Base-by-base conservation (phyloP, 768 basidiomycete genomes). In the Tricholoma sp. region DNA sequence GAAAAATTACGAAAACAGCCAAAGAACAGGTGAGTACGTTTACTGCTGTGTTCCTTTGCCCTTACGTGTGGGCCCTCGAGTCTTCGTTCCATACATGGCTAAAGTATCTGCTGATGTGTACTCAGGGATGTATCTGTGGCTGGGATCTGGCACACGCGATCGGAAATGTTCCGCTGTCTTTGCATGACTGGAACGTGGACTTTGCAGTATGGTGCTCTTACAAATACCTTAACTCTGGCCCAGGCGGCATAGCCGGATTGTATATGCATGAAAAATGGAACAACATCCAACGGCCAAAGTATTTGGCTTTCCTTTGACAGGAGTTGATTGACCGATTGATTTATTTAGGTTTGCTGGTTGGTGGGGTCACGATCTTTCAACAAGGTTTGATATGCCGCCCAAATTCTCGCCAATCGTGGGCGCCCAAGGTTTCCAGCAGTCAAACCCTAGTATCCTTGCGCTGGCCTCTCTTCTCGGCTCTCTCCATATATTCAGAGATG, bases 191-290 rank as follows among this genome's bases (percentile, higher is more conserved):
- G 96, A 76, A 82, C 61, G 89, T 92, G 63, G 97, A 99, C 70
- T 98, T 98, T 68, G 97, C 96, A 3, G 95, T 95, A 34, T 98
- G 96, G 93, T 99, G 97, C 70, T 90, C 94, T 32, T 99, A 98
- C 81, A 98, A 91, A 74, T 99, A 98, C 69, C 81, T 98, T 57
- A 98, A 98, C 74, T 89, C 94, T 15, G 93, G 96, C 5, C 94
- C 97, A 10, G 96, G 96, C 18, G 93, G 89, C n/a, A 95, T 98
- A 57, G 97, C 84, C n/a, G 96, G 95, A 5, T 77, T 95, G 55
- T 99, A 86, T 66, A 76, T 96, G 9, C 93, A 97, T 66, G 83
- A 88, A 56, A 88, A 83, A 69, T 93, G 90, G 90, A 78, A 88
- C 61, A 74, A 79, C 48, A 73, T 68, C 42, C 72, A 82, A 65